These are phyloP conservation scores for Talaromyces sp. DNA, from an alignment of 2,329 filamentous ascomycete species.

Conservation along the genomic window DNA sequence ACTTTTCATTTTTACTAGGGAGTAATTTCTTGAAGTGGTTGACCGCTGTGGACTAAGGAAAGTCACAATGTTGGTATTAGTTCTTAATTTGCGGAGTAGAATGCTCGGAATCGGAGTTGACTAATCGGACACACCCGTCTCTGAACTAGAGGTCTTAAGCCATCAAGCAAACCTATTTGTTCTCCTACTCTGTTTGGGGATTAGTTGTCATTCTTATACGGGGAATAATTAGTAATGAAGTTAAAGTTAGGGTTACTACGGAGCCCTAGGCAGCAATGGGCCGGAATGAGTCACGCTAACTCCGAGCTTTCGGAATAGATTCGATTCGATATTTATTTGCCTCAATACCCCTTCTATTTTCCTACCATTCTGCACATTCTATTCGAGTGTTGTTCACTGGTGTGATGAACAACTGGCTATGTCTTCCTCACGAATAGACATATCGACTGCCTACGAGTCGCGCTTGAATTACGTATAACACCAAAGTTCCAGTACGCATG, in stretches of 20 bases:
- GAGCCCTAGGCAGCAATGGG: neutral
- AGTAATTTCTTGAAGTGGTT: too few species aligned
- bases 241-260: neutral
- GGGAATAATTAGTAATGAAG: too few species aligned
- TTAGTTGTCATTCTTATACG: neutral
- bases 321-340: too few species aligned
- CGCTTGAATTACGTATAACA: neutral
- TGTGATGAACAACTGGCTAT: too few species aligned
- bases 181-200: neutral
- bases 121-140: neutral
- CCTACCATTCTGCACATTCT: too few species aligned
- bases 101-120: neutral
- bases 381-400: too few species aligned
- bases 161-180: neutral
- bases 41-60: too few species aligned
- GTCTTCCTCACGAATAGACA: neutral
- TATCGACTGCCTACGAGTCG: neutral
- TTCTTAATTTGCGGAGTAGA: neutral
- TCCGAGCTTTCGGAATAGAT: neutral
- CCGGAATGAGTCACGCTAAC: neutral
- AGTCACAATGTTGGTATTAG: too few species aligned
- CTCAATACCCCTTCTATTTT: too few species aligned
- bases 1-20: too few species aligned
- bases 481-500: neutral
- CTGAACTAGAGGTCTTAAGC: neutral